Evolutionary conservation across 2,329 filamentous ascomycete genomes (phyloP).

Genomic region (Cladosporium sp.): DNA sequence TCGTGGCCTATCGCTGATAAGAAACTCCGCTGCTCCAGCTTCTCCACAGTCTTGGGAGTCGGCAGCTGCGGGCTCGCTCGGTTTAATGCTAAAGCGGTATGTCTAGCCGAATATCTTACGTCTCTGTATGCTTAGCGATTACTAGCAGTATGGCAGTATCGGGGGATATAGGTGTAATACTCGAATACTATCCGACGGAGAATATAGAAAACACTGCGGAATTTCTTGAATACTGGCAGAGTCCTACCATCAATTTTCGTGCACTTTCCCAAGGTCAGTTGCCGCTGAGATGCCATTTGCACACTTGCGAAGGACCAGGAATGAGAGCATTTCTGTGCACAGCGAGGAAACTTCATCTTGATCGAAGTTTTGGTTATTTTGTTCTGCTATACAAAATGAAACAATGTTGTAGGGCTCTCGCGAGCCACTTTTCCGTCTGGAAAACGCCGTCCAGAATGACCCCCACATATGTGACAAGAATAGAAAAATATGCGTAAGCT

Average conservation of each 20-base stretch:
- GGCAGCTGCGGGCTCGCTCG: neutral
- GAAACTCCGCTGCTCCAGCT: neutral
- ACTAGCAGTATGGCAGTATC: too few species aligned
- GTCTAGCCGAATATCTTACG: neutral
- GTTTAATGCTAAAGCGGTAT: neutral
- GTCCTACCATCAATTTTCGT: too few species aligned
- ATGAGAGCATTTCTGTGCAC: too few species aligned
- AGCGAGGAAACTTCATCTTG: too few species aligned
- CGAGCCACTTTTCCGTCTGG: neutral
- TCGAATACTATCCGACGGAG: too few species aligned
- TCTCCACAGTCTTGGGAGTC: neutral
- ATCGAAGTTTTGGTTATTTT: neutral
- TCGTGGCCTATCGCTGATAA: neutral
- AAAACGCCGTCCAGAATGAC: neutral
- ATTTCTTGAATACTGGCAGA: too few species aligned
- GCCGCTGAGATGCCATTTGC: too few species aligned
- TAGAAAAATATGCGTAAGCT: neutral
- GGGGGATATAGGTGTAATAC: too few species aligned
- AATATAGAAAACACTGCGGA: too few species aligned
- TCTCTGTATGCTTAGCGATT: too few species aligned
- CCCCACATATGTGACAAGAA: neutral
- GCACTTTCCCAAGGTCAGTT: too few species aligned
- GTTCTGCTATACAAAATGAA: slow-evolving; percentile 1
- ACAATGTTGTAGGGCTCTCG: neutral
- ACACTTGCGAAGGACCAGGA: too few species aligned